Evolutionary conservation across 345 rosid genomes (phyloP), one percentile per base, ranked within the genome.

Genomic region (Euphorbia lathyris): DNA sequence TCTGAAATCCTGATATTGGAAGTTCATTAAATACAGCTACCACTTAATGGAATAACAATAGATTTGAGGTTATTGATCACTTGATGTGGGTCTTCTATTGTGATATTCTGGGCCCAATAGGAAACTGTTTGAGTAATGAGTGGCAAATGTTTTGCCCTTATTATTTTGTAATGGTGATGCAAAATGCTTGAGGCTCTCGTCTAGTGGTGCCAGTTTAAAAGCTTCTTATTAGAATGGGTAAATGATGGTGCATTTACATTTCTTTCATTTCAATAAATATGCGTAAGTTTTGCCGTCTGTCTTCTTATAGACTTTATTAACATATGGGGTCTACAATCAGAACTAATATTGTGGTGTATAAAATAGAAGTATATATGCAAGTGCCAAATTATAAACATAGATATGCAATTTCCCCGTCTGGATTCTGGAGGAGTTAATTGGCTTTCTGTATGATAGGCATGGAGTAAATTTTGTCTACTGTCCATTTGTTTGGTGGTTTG

Each of bases 391-490:
- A 12, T 19, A 8, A 30, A 17, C 9, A 9, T 25, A 65, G 16
- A 4, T 65, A 8, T 9, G 43, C 43, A 12, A 13, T 56, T 56
- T 11, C 14, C 12, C 0, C 10, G 34, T 27, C 38, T 27, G 23
- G 8, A 23, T 14, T 65, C 6, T 65, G 57, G 47, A 43, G 22
- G 8, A 65, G 25, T 50, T 25, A 16, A 4, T 17, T 48, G 42
- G 43, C 27, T 65, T 30, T 65, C 17, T 30, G 17, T 12, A 27
- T 23, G 27, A 29, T 6, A 2, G 27, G 50, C 9, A 10, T 65
- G 43, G 27, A 50, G 69, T 65, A 17, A n/a, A 50, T 27, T 66
- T 66, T 29, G 14, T 51, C n/a, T n/a, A n/a, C n/a, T n/a, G n/a
- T n/a, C n/a, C n/a, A n/a, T n/a, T 14, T 23, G 32, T 53, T 53